phyloP scores from a whole-genome alignment of 2,329 filamentous ascomycete genomes.

The Colletotrichum sp. region DNA sequence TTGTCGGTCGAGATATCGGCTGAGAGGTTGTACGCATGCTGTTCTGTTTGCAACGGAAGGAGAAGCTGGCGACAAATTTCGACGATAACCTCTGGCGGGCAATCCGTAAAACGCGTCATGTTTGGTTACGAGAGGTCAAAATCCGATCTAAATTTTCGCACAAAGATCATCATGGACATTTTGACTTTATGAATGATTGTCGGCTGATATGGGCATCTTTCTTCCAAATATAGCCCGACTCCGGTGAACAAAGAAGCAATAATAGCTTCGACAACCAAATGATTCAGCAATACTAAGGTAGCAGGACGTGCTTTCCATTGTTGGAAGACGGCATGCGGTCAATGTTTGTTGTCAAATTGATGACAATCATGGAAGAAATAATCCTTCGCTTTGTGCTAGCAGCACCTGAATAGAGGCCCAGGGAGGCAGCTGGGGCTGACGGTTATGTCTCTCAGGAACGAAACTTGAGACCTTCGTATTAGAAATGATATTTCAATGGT shows the following conservation, averaged over 20 bases:
- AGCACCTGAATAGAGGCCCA: neutral
- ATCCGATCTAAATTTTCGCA: rapidly evolving
- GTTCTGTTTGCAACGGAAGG: neutral
- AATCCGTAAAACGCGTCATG: neutral
- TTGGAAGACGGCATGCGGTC: neutral
- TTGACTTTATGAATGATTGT: neutral
- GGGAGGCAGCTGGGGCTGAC: neutral
- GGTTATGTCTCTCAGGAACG: neutral
- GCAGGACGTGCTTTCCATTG: neutral
- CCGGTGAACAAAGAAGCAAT: neutral
- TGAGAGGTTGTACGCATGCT: neutral
- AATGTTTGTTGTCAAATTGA: neutral
- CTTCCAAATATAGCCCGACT: neutral
- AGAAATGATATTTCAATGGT: neutral
- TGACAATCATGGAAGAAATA: neutral
- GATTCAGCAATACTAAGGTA: neutral
- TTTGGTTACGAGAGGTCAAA: neutral
- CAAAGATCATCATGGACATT: neutral
- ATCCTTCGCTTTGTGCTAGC: neutral
- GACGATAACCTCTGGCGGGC: neutral
- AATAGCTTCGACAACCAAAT: neutral
- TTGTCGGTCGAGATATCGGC: neutral
- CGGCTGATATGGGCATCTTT: neutral
- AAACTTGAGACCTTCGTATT: neutral
- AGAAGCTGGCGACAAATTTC: neutral